A percentile compares a stretch with the other conserved stretches of the same genome.
These are phyloP conservation scores for Talinum fruticosum DNA, from an alignment of 148 eudicot genomes.

Conservation along the genomic window DNA sequence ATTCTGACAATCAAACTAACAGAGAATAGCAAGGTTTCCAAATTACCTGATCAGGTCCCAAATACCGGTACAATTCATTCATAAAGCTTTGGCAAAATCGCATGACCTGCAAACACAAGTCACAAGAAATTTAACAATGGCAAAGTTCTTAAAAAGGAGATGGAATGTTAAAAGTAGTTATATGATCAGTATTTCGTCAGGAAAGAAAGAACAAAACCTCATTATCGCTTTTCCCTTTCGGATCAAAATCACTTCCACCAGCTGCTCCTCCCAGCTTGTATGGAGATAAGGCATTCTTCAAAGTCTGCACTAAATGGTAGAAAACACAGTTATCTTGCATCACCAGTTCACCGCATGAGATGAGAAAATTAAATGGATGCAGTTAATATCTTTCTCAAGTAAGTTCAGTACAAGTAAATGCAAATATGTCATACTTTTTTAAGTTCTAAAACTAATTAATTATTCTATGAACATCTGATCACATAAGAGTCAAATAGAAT, in stretches of 20 bases:
- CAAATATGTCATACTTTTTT: background rate
- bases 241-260: conserved; percentile 99
- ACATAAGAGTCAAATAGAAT: background rate
- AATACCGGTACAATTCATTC: conserved; percentile 78
- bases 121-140: background rate
- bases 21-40: background rate
- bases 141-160: background rate
- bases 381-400: background rate
- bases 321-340: conserved; percentile 13
- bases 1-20: background rate
- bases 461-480: conserved; percentile 10
- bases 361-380: background rate
- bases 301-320: conserved; percentile 50
- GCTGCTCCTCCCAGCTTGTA: conserved; percentile 96
- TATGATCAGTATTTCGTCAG: background rate
- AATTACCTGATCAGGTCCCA: conserved; percentile 92
- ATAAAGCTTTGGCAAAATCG: conserved; percentile 98
- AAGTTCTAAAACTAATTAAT: conserved; percentile 2
- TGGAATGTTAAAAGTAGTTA: conserved; percentile 4
- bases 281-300: conserved; percentile 91
- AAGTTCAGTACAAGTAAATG: conserved; percentile 1
- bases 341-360: background rate
- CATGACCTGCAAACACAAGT: conserved; percentile 60
- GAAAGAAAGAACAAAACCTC: conserved; percentile 52
- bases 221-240: conserved; percentile 87